A percentile compares a stretch with the other conserved stretches of the same genome.
These are phyloP conservation scores for Saturnispora saitoi DNA, from an alignment of 805 yeast species.

Conservation along the genomic window DNA sequence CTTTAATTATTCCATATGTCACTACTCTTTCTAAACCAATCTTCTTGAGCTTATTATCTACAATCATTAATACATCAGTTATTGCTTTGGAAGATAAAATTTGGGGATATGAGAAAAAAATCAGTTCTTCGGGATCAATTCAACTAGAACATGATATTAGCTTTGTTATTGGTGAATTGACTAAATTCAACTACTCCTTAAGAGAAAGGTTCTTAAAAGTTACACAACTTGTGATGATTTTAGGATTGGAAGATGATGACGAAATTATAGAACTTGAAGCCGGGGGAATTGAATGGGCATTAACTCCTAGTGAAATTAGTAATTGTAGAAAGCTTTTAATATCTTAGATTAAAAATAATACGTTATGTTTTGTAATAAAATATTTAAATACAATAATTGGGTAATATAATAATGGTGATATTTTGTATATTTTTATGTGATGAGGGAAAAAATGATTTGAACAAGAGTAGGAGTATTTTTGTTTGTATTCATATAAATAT, in stretches of 20 bases:
- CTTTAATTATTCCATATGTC: conserved; percentile 54
- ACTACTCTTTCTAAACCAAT: conserved; percentile 31
- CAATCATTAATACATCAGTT: conserved; percentile 48
- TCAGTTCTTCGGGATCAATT: conserved; percentile 77
- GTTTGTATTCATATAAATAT: not conserved
- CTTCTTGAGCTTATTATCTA: conserved; percentile 39
- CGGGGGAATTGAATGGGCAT: conserved; percentile 46
- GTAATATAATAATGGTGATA: not conserved
- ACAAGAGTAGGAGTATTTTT: not conserved
- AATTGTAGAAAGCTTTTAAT: conserved; percentile 3
- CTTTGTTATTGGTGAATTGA: conserved; percentile 60
- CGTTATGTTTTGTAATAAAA: not conserved
- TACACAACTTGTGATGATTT: conserved; percentile 74
- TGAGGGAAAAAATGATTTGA: not conserved
- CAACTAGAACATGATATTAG: conserved; percentile 78
- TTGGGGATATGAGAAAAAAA: conserved; percentile 54
- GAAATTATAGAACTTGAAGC: conserved; percentile 25
- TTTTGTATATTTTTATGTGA: not conserved
- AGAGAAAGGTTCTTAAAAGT: conserved; percentile 73
- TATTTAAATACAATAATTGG: not conserved
- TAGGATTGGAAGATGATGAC: conserved; percentile 71
- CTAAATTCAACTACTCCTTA: conserved; percentile 62
- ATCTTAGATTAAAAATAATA: not conserved
- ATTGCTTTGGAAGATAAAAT: conserved; percentile 55
- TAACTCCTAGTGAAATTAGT: conserved; percentile 63